These are phyloP conservation scores for Tolypocladium endophyticum DNA, from an alignment of 2,329 filamentous ascomycete species.

Conservation along the genomic window DNA sequence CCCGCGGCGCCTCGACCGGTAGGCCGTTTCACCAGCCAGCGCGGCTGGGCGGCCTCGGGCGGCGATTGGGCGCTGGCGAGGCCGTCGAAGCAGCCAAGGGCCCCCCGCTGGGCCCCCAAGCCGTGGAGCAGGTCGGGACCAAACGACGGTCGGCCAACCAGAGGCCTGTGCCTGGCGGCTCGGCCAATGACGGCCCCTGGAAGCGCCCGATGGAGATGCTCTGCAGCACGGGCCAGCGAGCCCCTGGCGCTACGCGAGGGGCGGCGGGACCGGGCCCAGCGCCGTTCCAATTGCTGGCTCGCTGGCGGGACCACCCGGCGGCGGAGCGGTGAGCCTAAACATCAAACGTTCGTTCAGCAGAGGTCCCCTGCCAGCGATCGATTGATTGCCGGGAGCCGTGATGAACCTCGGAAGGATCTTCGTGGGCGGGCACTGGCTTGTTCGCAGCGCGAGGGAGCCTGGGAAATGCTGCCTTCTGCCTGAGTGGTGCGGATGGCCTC, in stretches of 20 bases:
- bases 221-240: background rate
- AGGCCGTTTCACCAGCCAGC: background rate
- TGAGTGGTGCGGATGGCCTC: too few species aligned
- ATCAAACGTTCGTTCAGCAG: background rate
- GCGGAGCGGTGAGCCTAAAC: background rate
- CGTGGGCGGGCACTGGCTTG: too few species aligned
- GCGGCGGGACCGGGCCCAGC: background rate
- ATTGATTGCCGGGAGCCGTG: too few species aligned
- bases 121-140: background rate
- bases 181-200: slow-evolving; percentile 4
- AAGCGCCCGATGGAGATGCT: background rate
- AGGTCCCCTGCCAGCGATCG: background rate
- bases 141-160: slow-evolving; percentile 3
- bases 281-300: too few species aligned
- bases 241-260: background rate
- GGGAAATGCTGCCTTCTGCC: too few species aligned
- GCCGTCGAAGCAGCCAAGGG: background rate
- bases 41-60: background rate
- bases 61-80: background rate
- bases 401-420: background rate
- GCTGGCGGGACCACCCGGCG: background rate
- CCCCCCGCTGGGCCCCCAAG: background rate
- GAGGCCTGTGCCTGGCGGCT: slow-evolving; percentile 7
- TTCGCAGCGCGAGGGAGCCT: too few species aligned
- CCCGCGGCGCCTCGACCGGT: background rate